Conservation (phyloP, 352 stramenopile genomes). For the Phytophthora palmivora region DNA sequence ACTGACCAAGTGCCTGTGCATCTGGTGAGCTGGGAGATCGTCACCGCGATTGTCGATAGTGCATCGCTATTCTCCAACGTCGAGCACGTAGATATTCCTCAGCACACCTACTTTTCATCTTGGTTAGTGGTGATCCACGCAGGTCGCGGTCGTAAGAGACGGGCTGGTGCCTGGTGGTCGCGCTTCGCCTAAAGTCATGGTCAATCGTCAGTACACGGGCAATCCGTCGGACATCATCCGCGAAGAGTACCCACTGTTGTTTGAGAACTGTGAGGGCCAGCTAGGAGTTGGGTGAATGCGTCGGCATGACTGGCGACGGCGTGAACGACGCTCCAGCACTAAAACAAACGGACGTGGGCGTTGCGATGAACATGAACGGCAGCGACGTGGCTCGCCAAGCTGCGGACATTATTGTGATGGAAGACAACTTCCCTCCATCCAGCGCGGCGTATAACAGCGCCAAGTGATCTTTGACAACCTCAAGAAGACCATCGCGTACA, state of each 20-base stretch:
- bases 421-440: slow-evolving; percentile 97
- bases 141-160: too few species aligned
- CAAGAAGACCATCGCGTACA: slow-evolving; percentile 94
- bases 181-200: slow-evolving; percentile 13
- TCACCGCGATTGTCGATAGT: background rate
- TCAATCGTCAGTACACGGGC: slow-evolving; percentile 54
- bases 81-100: too few species aligned
- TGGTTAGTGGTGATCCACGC: too few species aligned
- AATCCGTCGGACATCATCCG: slow-evolving; percentile 51
- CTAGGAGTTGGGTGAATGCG: slow-evolving; percentile 35
- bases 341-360: slow-evolving; percentile 93
- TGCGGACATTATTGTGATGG: slow-evolving; percentile 95
- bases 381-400: slow-evolving; percentile 93
- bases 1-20: background rate
- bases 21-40: slow-evolving; percentile 10
- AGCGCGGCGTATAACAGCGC: slow-evolving; percentile 68
- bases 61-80: too few species aligned
- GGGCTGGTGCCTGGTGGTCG: too few species aligned
- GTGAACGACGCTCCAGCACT: slow-evolving; percentile 72
- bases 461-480: slow-evolving; percentile 87
- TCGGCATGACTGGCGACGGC: slow-evolving; percentile 86
- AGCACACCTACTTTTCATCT: too few species aligned
- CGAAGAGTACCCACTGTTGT: slow-evolving; percentile 51
- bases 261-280: slow-evolving; percentile 46
- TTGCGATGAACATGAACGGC: slow-evolving; percentile 96